These are phyloP conservation scores for Calocybe indica DNA, from an alignment of 768 basidiomycete species.

Conservation along the genomic window DNA sequence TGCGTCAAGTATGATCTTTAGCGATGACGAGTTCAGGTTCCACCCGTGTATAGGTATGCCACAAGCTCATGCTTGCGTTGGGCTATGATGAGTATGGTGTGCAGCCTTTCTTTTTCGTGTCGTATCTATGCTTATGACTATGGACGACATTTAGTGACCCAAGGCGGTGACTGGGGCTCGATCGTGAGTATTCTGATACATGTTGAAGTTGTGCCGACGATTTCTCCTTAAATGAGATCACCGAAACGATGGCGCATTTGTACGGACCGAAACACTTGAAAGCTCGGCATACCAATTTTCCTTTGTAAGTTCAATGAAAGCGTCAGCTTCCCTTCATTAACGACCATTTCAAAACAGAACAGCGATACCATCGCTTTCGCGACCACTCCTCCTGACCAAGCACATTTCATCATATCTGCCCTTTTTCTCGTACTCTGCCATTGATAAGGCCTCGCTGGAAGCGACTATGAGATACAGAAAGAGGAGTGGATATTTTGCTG, in stretches of 20 bases:
- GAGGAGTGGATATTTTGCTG: constrained; percentile 30
- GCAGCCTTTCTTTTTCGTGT: neutral
- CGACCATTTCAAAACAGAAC: neutral
- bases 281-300: constrained; percentile 44
- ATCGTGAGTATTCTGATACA: constrained; percentile 2
- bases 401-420: constrained; percentile 17
- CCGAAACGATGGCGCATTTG: constrained; percentile 14
- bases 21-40: neutral
- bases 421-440: constrained; percentile 14
- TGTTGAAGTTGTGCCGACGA: neutral
- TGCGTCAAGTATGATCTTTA: constrained; percentile 6
- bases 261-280: constrained; percentile 32
- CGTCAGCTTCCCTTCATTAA: neutral
- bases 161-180: constrained; percentile 20
- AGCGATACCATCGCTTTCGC: constrained; percentile 14
- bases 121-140: neutral
- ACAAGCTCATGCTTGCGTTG: constrained; percentile 43
- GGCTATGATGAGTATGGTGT: constrained; percentile 45
- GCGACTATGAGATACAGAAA: constrained; percentile 21
- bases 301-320: constrained; percentile 15
- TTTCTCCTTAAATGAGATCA: constrained; percentile 9
- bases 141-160: constrained; percentile 2
- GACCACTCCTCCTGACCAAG: constrained; percentile 19
- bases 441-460: constrained; percentile 28
- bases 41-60: constrained; percentile 39